Base-by-base conservation (phyloP, 73 alveolate species). In the Vitrella brassicaformis region DNA sequence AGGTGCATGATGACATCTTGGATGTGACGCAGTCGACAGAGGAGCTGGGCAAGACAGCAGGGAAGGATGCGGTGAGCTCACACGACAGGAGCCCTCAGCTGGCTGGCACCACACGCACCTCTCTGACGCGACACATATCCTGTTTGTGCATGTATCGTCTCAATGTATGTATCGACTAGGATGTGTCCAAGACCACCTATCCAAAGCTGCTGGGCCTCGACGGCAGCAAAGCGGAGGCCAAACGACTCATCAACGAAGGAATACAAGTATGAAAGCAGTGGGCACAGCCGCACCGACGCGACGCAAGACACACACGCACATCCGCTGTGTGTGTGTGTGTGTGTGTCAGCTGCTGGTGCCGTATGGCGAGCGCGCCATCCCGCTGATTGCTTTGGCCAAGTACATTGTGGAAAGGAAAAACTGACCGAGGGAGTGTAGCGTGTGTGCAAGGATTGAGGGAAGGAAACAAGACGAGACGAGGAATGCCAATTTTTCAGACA, bases 1-100 rank as follows among this genome's bases (percentile, higher is more conserved):
- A n/a, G n/a, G n/a, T n/a, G n/a, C n/a, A n/a, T n/a, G 71, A 66
- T 66, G 71, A 66, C 71, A 66, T 66, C 22, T 19, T 66, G 31
- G 71, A 66, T 27, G 71, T 66, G 71, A 66, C 71, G 18, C 71
- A 66, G 39, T 4, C 45, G 27, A 10, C 71, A 18, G 71, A 66
- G 39, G 45, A 66, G 39, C 22, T 66, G 71, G 71, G 71, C 45
- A 66, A 66, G 22, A 66, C 71, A 1, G 71, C 71, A 18, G 71
- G 71, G 39, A 66, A 66, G 39, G 71, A 66, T 32, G 22, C 0
- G 71, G 71, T n/a, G n/a, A n/a, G n/a, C n/a, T n/a, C n/a, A n/a
- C n/a, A n/a, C n/a, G n/a, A n/a, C n/a, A n/a, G n/a, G n/a, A n/a
- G 4, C 56, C 14, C 56, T 39, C 56, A 39, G 56, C 56, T 39